Percentiles rank a stretch among this genome's conserved stretches.
Evolutionary conservation across 805 yeast species (phyloP).

Genomic region (Lachancea mirantina): DNA sequence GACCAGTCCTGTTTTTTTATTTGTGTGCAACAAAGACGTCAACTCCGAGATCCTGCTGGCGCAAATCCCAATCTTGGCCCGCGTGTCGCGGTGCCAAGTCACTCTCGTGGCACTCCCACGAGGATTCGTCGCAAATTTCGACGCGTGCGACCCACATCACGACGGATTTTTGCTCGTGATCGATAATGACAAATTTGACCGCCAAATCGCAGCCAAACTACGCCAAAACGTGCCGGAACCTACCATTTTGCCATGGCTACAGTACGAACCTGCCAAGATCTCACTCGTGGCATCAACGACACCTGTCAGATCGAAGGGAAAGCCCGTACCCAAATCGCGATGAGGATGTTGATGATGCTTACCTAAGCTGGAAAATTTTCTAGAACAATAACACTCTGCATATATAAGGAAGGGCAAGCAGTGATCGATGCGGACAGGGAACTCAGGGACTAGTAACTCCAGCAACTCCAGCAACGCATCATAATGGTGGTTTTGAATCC

Average conservation of each 20-base stretch:
- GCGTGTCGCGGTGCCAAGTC: slow-evolving; percentile 33
- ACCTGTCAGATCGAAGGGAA: slow-evolving; percentile 2
- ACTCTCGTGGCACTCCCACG: slow-evolving; percentile 57
- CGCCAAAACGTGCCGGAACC: slow-evolving; percentile 12
- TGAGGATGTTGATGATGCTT: no score
- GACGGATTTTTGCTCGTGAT: slow-evolving; percentile 23
- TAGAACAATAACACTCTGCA: no score
- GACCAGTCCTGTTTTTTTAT: slow-evolving; percentile 27
- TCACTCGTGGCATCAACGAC: slow-evolving; percentile 7
- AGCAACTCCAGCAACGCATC: no score
- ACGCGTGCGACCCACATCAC: slow-evolving; percentile 7
- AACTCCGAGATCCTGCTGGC: slow-evolving; percentile 43
- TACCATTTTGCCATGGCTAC: slow-evolving; percentile 24
- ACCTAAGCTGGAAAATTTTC: no score
- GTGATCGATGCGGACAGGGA: no score
- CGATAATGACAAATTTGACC: slow-evolving; percentile 18
- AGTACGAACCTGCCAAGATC: slow-evolving; percentile 3
- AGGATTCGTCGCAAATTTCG: slow-evolving; percentile 23
- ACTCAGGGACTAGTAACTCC: no score
- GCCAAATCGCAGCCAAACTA: slow-evolving; percentile 16
- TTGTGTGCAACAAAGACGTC: slow-evolving; percentile 56
- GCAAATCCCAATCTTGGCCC: slow-evolving; percentile 52
- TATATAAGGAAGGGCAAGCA: no score
- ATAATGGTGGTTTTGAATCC: slow-evolving; percentile 64
- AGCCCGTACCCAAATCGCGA: background rate